Evolutionary conservation across 2,329 filamentous ascomycete genomes (phyloP).

Genomic region (Gnomoniopsis sp.): DNA sequence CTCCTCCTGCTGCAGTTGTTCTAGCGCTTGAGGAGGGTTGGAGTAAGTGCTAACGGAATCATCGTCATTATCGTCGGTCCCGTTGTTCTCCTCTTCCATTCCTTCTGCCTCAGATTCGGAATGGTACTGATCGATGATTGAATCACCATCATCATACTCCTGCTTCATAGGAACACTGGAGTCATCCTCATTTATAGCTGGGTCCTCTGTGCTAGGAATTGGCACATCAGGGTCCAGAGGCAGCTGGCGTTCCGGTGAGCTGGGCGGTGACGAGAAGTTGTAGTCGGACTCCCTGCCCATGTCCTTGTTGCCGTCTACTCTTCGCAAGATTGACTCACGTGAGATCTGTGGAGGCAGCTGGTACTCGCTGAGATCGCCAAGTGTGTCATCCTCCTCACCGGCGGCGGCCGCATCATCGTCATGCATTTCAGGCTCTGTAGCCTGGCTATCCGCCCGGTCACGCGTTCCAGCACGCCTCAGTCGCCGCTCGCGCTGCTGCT

Average conservation of each 20-base stretch:
- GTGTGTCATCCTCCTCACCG: constrained; percentile 55
- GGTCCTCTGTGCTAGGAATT: constrained; percentile 80
- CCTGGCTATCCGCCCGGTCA: constrained; percentile 35
- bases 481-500: constrained; percentile 65
- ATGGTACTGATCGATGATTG: constrained; percentile 64
- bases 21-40: constrained; percentile 34
- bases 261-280: constrained; percentile 60
- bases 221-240: constrained; percentile 83
- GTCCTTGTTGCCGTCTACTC: constrained; percentile 66
- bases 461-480: constrained; percentile 60
- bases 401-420: constrained; percentile 37
- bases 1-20: constrained; percentile 23
- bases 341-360: constrained; percentile 77
- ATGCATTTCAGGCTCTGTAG: constrained; percentile 37
- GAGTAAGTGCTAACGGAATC: constrained; percentile 57
- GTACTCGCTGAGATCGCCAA: constrained; percentile 62
- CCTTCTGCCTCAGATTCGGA: constrained; percentile 38
- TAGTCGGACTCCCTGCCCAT: constrained; percentile 60
- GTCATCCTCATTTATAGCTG: constrained; percentile 51
- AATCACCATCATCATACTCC: constrained; percentile 60
- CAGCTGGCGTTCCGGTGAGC: constrained; percentile 55
- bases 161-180: constrained; percentile 53
- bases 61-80: constrained; percentile 43
- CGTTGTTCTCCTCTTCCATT: constrained; percentile 28
- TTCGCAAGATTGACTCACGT: constrained; percentile 86